Evolutionary conservation across 306 rosid species (phyloP).

Genomic region (Hylodesmum podocarpum): DNA sequence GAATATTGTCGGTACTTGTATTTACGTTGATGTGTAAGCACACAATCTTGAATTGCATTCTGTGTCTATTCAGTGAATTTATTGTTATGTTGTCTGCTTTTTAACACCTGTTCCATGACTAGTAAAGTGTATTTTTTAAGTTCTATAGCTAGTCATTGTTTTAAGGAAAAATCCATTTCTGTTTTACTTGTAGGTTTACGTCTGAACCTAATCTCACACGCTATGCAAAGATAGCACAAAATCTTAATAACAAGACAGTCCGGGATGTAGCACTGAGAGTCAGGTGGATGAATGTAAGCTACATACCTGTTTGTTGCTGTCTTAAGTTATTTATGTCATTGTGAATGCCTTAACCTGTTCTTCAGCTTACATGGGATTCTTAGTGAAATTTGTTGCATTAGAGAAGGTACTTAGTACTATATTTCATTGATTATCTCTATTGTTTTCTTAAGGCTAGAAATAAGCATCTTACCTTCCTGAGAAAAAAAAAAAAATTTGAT

Average conservation of each 20-base stretch:
- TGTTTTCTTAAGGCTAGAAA: background rate
- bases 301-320: background rate
- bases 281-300: constrained; percentile 74
- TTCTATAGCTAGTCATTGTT: background rate
- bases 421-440: background rate
- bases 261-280: constrained; percentile 76
- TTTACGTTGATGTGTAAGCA: background rate
- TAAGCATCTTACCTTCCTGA: background rate
- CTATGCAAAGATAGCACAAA: constrained; percentile 57
- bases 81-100: background rate
- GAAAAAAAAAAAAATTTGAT: background rate
- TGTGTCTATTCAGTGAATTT: background rate
- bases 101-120: background rate
- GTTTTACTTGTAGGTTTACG: constrained; percentile 35
- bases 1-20: background rate
- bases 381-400: background rate
- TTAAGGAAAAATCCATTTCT: constrained; percentile 13
- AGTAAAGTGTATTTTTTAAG: background rate
- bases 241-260: constrained; percentile 53
- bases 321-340: background rate
- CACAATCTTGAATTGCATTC: background rate
- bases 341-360: background rate
- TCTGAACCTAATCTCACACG: constrained; percentile 44
- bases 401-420: background rate
- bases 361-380: background rate